Conservation (phyloP, 1,139 yeast species). For the Suhomyces atakaporum region DNA sequence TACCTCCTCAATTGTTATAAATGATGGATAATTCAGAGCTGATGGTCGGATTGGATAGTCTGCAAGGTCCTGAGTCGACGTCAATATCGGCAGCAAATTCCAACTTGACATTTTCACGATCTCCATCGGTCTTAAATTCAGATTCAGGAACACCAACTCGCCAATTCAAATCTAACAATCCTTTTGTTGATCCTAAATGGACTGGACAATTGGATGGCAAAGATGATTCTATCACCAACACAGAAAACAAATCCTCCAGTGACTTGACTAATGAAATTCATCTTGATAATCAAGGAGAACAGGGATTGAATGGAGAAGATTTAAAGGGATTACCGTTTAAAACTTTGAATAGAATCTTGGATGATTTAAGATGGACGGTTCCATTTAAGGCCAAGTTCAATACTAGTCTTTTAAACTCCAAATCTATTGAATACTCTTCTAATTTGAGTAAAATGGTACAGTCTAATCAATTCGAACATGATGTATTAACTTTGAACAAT, state of each 20-base stretch:
- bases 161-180: conserved; percentile 20
- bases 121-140: too few species aligned
- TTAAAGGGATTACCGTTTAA: conserved; percentile 44
- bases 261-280: too few species aligned
- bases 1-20: conserved; percentile 2
- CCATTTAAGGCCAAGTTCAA: conserved; percentile 25
- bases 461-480: conserved; percentile 17
- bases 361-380: conserved; percentile 56
- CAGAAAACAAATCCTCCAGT: not conserved
- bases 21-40: conserved; percentile 7
- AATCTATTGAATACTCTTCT: conserved; percentile 39
- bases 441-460: conserved; percentile 26
- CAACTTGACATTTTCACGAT: too few species aligned
- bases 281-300: not conserved
- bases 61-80: conserved; percentile 1
- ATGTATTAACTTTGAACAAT: conserved; percentile 37
- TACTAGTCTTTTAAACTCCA: conserved; percentile 29
- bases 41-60: not conserved
- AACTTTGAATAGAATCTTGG: conserved; percentile 65
- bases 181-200: conserved; percentile 16
- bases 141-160: too few species aligned
- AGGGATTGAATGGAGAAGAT: conserved; percentile 1
- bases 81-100: not conserved
- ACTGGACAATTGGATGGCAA: too few species aligned
- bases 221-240: not conserved